These are phyloP conservation scores for Petunia hybrid DNA, from an alignment of 305 asterid species.

Conservation along the genomic window DNA sequence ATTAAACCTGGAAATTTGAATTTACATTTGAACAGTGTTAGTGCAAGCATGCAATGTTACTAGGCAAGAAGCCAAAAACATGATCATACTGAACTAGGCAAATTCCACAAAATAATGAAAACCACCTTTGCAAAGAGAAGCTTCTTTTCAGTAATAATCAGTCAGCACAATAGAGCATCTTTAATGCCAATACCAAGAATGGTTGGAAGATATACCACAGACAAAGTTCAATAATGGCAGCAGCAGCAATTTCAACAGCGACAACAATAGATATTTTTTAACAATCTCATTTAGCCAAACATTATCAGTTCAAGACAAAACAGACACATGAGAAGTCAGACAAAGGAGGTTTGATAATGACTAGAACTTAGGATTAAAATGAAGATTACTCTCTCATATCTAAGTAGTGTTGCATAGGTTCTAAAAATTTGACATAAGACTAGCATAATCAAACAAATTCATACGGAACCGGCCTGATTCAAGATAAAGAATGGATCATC, in stretches of 20 bases:
- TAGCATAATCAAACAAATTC: background rate
- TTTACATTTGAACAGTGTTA: background rate
- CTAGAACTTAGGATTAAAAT: background rate
- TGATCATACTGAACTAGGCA: constrained; percentile 1
- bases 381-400: constrained; percentile 8
- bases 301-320: background rate
- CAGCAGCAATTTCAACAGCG: constrained; percentile 11
- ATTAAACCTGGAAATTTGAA: background rate
- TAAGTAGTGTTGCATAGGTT: background rate
- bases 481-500: background rate
- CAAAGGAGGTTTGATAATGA: background rate
- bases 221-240: background rate
- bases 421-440: background rate
- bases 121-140: background rate
- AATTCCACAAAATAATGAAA: background rate
- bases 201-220: background rate
- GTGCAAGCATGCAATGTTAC: constrained; percentile 30
- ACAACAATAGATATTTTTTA: background rate
- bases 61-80: background rate
- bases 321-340: background rate
- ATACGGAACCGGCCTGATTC: background rate
- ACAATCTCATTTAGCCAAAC: background rate
- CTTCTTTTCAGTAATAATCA: background rate
- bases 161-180: background rate
- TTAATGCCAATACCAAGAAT: constrained; percentile 15